Percentiles rank a stretch among this genome's conserved stretches.
Conservation (phyloP, 306 rosid species). For the Cercis canadensis region DNA sequence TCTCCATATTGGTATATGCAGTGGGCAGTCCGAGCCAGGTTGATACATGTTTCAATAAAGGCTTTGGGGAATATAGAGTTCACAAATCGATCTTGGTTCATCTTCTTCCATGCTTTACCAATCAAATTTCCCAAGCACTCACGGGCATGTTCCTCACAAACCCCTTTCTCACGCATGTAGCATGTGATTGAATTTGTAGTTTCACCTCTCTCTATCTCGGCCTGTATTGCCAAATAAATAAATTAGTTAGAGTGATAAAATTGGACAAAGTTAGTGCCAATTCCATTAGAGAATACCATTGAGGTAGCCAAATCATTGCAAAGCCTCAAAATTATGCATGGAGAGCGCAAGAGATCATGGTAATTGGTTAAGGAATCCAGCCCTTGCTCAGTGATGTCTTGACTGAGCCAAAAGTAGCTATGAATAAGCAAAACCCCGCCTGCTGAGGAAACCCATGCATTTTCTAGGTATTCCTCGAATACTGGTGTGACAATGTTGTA, state of each 20-base stretch:
- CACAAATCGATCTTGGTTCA: slow-evolving; percentile 30
- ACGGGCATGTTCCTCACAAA: slow-evolving; percentile 36
- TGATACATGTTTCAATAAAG: no score
- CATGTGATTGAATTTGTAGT: slow-evolving; percentile 39
- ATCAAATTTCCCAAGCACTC: slow-evolving; percentile 13
- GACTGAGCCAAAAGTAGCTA: slow-evolving; percentile 35
- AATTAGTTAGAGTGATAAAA: no score
- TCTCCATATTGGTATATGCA: no score
- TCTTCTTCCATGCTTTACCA: slow-evolving; percentile 45
- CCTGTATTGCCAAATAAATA: no score
- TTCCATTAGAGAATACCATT: slow-evolving; percentile 7
- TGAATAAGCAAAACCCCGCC: slow-evolving; percentile 39
- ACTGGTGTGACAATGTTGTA: slow-evolving; percentile 30
- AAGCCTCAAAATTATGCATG: slow-evolving; percentile 43
- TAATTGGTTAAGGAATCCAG: slow-evolving; percentile 31
- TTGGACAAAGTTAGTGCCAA: no score
- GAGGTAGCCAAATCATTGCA: slow-evolving; percentile 49
- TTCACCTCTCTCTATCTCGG: no score
- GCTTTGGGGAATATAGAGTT: slow-evolving; percentile 35
- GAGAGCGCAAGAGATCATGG: slow-evolving; percentile 40
- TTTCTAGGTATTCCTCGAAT: slow-evolving; percentile 48
- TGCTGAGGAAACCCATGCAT: slow-evolving; percentile 42
- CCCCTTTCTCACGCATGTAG: slow-evolving; percentile 15
- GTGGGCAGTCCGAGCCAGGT: no score
- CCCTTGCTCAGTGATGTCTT: slow-evolving; percentile 25